phyloP scores from a whole-genome alignment of 352 stramenopile species.

The Globisporangium orthogonon region DNA sequence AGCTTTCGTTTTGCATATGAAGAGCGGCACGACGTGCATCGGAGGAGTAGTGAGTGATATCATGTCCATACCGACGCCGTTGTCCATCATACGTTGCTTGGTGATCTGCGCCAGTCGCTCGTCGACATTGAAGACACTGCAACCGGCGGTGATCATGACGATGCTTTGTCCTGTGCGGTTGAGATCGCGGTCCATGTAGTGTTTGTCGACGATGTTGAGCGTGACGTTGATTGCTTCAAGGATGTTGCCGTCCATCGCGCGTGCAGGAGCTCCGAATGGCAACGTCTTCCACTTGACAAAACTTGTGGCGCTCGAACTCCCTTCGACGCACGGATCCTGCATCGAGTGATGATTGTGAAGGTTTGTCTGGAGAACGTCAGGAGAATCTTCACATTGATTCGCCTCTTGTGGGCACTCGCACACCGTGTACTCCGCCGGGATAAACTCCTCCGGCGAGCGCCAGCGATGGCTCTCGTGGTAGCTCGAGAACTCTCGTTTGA shows the following conservation, averaged over 20 bases:
- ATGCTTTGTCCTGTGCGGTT: conserved; percentile 94
- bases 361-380: background rate
- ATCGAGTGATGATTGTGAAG: no score
- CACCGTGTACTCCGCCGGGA: conserved; percentile 36
- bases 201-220: conserved; percentile 97
- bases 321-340: no score
- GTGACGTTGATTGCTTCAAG: conserved; percentile 98
- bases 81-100: conserved; percentile 99
- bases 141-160: conserved; percentile 94
- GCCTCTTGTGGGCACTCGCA: background rate
- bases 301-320: conserved; percentile 1
- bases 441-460: conserved; percentile 41
- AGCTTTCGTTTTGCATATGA: conserved; percentile 74
- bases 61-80: conserved; percentile 98
- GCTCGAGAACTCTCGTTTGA: conserved; percentile 93
- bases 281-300: conserved; percentile 59
- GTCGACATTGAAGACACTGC: conserved; percentile 95
- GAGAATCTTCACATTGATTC: background rate
- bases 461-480: conserved; percentile 85
- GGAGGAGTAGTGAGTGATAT: conserved; percentile 92
- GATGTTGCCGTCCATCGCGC: conserved; percentile 94
- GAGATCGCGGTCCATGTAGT: conserved; percentile 97
- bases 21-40: conserved; percentile 96
- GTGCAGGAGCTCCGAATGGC: conserved; percentile 80
- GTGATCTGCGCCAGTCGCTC: conserved; percentile 92